These are phyloP conservation scores for Aspergillus puulaauensis DNA, from an alignment of 2,329 filamentous ascomycete species.

Conservation along the genomic window DNA sequence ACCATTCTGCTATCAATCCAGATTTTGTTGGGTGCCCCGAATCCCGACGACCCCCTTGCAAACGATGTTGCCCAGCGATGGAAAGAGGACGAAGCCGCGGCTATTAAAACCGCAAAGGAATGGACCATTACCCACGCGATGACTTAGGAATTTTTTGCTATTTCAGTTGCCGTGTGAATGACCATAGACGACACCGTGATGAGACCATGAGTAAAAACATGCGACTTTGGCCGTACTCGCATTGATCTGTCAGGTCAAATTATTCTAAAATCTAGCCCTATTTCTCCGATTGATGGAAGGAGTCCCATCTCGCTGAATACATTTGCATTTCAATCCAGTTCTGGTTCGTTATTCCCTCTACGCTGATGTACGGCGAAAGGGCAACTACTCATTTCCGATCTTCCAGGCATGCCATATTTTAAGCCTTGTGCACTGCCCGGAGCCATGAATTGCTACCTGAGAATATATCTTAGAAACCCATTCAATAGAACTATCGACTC, in stretches of 20 bases:
- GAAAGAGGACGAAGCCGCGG: conserved; percentile 93
- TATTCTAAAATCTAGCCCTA: conserved; percentile 2
- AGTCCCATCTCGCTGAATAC: conserved; percentile 4
- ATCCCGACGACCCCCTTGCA: conserved; percentile 96
- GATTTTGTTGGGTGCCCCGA: conserved; percentile 90
- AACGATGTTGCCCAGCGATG: conserved; percentile 97
- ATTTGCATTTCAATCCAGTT: conserved; percentile 7
- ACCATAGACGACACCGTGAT: conserved; percentile 23
- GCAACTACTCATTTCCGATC: not conserved
- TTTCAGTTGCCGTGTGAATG: conserved; percentile 13
- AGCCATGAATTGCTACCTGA: conserved; percentile 4
- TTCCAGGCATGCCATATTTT: conserved; percentile 2
- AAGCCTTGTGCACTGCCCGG: not conserved
- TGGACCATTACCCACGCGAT: conserved; percentile 86
- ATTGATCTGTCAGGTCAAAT: conserved; percentile 16
- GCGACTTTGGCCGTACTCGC: conserved; percentile 16
- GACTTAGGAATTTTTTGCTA: conserved; percentile 35
- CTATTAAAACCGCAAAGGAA: conserved; percentile 86
- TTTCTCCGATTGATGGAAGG: conserved; percentile 6
- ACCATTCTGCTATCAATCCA: conserved; percentile 99
- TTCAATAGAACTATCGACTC: conserved; percentile 9
- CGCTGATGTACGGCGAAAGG: conserved; percentile 2
- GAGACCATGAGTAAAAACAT: conserved; percentile 33
- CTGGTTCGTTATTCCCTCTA: conserved; percentile 12
- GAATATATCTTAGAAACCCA: conserved; percentile 10